Evolutionary conservation across 2,329 filamentous ascomycete genomes (phyloP), one percentile per base, ranked within the genome.

Genomic region (Tympanopsis confertula): DNA sequence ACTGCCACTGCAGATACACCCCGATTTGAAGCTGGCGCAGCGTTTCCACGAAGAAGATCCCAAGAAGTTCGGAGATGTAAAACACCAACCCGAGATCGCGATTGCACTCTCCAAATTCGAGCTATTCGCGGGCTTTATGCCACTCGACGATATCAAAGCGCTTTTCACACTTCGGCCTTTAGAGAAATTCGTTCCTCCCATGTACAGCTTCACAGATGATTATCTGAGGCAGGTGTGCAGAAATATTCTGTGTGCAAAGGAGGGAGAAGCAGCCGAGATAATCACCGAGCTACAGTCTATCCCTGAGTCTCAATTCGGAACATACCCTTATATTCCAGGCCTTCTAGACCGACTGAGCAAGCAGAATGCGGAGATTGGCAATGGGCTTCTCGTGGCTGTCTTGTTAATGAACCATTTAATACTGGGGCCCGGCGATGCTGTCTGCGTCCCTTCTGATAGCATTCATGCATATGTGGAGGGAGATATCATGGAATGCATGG

Each of bases 61-160:
- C 0, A 56, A 73, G 2, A 69, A 74, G 40, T 87, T 82, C 53
- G 73, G 71, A 1, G 82, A 88, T 45, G 61, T 71, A 3, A 87
- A 87, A 53, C 82, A 87, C 63, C 87, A 87, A 57, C 82, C 83
- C 1, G 82, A 88, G 51, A 87, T 88, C 38, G 82, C 82, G 1
- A 62, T 88, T 1, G 82, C 82, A 0, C 58, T 87, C 1, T 67
- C 70, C 12, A 71, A 75, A 17, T 87, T 88, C 47, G 82, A 87
- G 53, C 75, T 82, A 0, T 87, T 88, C 47, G 78, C 76, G 7
- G 82, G 82, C 4, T 87, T 78, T 62, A 86, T 84, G 50, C 74
- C 79, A 0, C 59, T 82, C 0, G 50, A 56, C 7, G 63, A 77
- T 2, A 77, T 87, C 40, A 57, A 74, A 20, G 51, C 62, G 0